Base-by-base conservation (phyloP, 1,139 yeast genomes). In the Tardiomyces digboiensis region DNA sequence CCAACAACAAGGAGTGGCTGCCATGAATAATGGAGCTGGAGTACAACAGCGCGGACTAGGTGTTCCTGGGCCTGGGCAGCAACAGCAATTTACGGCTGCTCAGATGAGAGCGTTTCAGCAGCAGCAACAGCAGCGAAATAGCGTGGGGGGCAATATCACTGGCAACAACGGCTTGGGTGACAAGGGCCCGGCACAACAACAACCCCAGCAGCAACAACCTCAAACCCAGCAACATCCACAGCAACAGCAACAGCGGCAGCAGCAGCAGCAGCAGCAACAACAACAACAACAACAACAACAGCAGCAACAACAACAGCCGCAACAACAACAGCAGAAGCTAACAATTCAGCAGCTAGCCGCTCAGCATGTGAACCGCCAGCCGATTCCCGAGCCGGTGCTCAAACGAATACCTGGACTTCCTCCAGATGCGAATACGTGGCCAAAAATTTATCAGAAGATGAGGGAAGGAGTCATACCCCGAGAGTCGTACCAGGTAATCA, bases 401-500 rank as follows among this genome's bases (percentile, higher is more conserved):
- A 71, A 75, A 43, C 76, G 76, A 55, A 76, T 87, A 42, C 94
- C 95, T 12, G 80, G 78, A 41, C 67, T 86, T 26, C 96, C 96
- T 0, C 80, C 81, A 14, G 83, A 81, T 44, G 80, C 80, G 38
- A 82, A 76, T 52, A 85, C 94, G 5, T 87, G 95, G 95, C 75
- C 77, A 38, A 87, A 82, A 16, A 26, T 26, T n/a, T 16, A 26
- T 16, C 33, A 26, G 10, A 26, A 26, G 10, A 8, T 26, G 16
- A n/a, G 10, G 14, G 33, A 26, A 26, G 33, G 33, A 5, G 33
- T 16, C 8, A 8, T 26, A 5, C 33, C 33, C 3, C 33, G 33
- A 5, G 70, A 76, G 19, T 71, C 74, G 21, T 64, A 80, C 65
- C 74, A 75, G 3, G 60, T 72, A 20, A 75, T 82, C 44, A 76